Evolutionary conservation across 2,329 filamentous ascomycete species (phyloP).

Genomic region (Paramyrothecium roridum): DNA sequence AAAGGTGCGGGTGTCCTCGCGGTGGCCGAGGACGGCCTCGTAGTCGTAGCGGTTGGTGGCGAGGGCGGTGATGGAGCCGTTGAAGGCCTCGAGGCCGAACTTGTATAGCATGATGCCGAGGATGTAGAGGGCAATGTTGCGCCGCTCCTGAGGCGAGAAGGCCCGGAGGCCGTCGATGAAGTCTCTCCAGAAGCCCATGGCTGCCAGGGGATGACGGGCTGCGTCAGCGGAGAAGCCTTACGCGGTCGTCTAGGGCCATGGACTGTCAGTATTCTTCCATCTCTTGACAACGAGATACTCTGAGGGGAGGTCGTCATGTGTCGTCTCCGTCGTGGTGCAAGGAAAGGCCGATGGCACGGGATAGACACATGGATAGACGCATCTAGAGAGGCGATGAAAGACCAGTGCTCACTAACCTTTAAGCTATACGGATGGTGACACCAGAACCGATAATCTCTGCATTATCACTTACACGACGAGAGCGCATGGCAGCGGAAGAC

Average conservation of each 20-base stretch:
- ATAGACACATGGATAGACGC: too few species aligned
- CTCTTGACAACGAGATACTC: too few species aligned
- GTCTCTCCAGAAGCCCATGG: background rate
- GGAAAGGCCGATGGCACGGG: too few species aligned
- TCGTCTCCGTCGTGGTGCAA: too few species aligned
- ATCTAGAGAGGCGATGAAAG: too few species aligned
- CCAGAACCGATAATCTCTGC: too few species aligned
- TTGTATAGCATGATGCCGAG: constrained; percentile 50
- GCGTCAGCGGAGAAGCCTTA: background rate
- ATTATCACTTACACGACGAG: too few species aligned
- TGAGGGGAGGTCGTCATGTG: too few species aligned
- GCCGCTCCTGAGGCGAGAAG: constrained; percentile 32
- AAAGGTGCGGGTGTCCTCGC: constrained; percentile 27
- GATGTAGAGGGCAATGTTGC: constrained; percentile 44
- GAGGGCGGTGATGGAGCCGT: constrained; percentile 44
- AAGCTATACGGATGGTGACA: too few species aligned
- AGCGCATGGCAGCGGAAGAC: too few species aligned
- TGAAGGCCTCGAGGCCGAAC: constrained; percentile 48
- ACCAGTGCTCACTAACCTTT: too few species aligned
- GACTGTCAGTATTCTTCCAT: background rate
- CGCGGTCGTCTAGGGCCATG: background rate
- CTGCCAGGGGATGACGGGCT: background rate
- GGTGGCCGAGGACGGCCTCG: background rate
- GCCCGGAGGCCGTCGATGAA: constrained; percentile 4
- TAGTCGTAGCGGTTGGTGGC: constrained; percentile 46